phyloP scores from a whole-genome alignment of 768 basidiomycete species.

The Agaricus sinodeliciosus region DNA sequence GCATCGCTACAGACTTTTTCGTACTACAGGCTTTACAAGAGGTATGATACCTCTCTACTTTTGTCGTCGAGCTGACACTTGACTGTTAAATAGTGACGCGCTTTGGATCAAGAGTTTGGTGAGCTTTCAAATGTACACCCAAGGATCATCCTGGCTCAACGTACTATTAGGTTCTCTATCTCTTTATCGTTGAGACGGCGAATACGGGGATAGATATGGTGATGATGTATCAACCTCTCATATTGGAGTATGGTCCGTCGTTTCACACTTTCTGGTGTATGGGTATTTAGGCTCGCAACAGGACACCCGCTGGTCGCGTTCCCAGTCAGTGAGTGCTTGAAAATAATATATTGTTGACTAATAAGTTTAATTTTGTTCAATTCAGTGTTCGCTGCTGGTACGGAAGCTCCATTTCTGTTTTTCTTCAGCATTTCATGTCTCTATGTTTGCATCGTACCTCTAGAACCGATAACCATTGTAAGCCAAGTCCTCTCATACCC shows the following conservation, averaged over 20 bases:
- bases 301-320: slow-evolving; percentile 25
- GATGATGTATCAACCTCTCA: slow-evolving; percentile 41
- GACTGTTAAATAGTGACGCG: slow-evolving; percentile 28
- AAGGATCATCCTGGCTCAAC: not conserved
- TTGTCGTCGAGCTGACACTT: not conserved
- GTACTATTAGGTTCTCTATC: slow-evolving; percentile 28
- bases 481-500: not conserved
- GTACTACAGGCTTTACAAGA: slow-evolving; percentile 34
- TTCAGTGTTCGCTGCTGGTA: slow-evolving; percentile 26
- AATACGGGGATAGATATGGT: slow-evolving; percentile 39
- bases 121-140: slow-evolving; percentile 2
- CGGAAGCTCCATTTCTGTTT: not conserved
- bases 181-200: slow-evolving; percentile 35
- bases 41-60: slow-evolving; percentile 18
- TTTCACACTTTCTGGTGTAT: slow-evolving; percentile 4
- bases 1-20: slow-evolving; percentile 20
- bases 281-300: slow-evolving; percentile 8
- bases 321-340: slow-evolving; percentile 22
- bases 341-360: not conserved
- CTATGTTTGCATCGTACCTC: not conserved
- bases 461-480: slow-evolving; percentile 29
- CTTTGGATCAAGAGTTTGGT: slow-evolving; percentile 35
- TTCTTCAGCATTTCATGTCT: too few species aligned
- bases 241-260: slow-evolving; percentile 26
- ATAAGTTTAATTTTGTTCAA: not conserved